Conservation (phyloP, 768 basidiomycete genomes). For the Grammothele lineata region DNA sequence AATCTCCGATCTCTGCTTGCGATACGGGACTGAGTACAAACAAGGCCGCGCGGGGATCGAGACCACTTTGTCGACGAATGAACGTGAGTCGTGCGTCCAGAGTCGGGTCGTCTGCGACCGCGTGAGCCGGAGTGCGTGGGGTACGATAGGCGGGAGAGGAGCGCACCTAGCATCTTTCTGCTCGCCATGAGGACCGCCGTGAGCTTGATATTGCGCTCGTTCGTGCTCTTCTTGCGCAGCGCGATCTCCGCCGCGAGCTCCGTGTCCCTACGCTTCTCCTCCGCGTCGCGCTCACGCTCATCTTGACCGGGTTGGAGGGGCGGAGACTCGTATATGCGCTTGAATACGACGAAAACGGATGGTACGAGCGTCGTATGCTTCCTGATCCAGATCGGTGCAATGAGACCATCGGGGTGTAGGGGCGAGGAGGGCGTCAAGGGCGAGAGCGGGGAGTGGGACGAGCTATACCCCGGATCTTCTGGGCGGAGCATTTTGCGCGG, state of each 20-base stretch:
- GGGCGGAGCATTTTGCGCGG: conserved; percentile 69
- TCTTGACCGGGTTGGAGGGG: conserved; percentile 42
- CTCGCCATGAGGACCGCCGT: conserved; percentile 94
- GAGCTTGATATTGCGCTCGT: conserved; percentile 87
- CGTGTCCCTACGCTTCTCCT: conserved; percentile 69
- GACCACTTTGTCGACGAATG: conserved; percentile 81
- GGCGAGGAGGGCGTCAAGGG: conserved; percentile 88
- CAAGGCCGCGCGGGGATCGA: conserved; percentile 88
- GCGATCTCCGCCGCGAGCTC: conserved; percentile 81
- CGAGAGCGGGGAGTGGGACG: conserved; percentile 87
- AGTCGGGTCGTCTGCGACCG: conserved; percentile 66
- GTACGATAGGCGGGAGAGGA: background rate
- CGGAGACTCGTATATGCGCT: conserved; percentile 73
- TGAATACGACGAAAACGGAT: conserved; percentile 89
- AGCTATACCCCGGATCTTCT: conserved; percentile 52
- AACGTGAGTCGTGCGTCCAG: conserved; percentile 82
- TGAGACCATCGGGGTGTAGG: conserved; percentile 89
- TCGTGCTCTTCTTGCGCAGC: conserved; percentile 69
- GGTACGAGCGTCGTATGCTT: conserved; percentile 93
- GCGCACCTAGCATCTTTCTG: conserved; percentile 77
- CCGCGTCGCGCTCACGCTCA: conserved; percentile 53
- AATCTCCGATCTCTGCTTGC: conserved; percentile 80
- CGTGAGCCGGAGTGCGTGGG: background rate
- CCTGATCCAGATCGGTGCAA: conserved; percentile 96
- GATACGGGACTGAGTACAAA: conserved; percentile 95